Conservation (phyloP, 2,329 filamentous ascomycete species). For the Myrmaecium sp. region DNA sequence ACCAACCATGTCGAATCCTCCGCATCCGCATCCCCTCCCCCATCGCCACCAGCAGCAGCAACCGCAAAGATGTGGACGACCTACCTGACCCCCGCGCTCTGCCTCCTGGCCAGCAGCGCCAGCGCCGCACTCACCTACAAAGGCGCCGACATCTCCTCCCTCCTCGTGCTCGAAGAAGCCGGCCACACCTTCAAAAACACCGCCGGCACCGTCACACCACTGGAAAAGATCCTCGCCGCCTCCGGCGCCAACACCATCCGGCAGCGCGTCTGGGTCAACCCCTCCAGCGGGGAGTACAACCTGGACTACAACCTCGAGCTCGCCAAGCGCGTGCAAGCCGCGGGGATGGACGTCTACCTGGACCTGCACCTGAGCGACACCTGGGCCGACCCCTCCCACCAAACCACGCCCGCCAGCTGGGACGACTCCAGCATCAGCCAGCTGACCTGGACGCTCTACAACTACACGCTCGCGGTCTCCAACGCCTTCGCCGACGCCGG, state of each 20-base stretch:
- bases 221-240: constrained; percentile 45
- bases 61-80: no score
- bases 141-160: constrained; percentile 56
- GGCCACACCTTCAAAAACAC: constrained; percentile 44
- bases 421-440: constrained; percentile 37
- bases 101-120: no score
- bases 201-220: constrained; percentile 32
- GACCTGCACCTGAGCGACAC: constrained; percentile 53
- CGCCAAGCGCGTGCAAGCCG: constrained; percentile 45
- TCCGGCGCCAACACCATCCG: constrained; percentile 53
- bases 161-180: constrained; percentile 42
- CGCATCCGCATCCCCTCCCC: no score
- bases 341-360: constrained; percentile 43
- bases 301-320: constrained; percentile 53
- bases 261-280: constrained; percentile 48
- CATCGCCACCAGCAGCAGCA: no score
- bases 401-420: constrained; percentile 48
- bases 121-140: constrained; percentile 42
- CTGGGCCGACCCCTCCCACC: constrained; percentile 52
- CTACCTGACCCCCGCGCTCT: no score
- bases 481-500: constrained; percentile 41
- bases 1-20: no score
- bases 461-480: constrained; percentile 47
- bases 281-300: constrained; percentile 46
- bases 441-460: constrained; percentile 46